Evolutionary conservation across 2,329 filamentous ascomycete species (phyloP).

Genomic region (Ascochyta rabiei): DNA sequence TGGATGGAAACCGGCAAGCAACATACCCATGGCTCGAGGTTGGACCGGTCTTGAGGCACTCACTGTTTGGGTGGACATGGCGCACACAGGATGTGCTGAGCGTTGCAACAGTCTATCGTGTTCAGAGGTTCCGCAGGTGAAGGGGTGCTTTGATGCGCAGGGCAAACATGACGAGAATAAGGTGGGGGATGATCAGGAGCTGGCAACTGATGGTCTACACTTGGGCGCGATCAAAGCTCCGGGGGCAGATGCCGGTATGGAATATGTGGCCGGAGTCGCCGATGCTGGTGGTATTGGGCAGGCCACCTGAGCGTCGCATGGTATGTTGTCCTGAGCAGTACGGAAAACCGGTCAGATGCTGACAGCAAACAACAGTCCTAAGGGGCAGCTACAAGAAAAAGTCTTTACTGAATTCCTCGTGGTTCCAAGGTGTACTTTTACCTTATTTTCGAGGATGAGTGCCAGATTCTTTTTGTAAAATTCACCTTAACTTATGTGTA

Average conservation of each 20-base stretch:
- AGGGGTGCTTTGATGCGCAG: slow-evolving; percentile 3
- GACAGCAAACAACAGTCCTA: background rate
- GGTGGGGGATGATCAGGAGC: background rate
- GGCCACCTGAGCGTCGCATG: background rate
- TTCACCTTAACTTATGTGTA: background rate
- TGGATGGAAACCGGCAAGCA: slow-evolving; percentile 3
- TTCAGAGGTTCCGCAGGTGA: slow-evolving; percentile 3
- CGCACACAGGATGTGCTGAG: slow-evolving; percentile 1
- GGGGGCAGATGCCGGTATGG: background rate
- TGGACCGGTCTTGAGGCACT: slow-evolving; percentile 14
- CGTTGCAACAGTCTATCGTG: slow-evolving; percentile 12
- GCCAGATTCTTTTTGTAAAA: background rate
- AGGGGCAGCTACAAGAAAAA: too few relatives aligned
- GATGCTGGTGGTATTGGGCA: background rate
- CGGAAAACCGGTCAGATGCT: background rate
- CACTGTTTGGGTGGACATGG: slow-evolving; percentile 6
- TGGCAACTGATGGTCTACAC: slow-evolving; percentile 1
- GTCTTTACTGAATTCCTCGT: too few relatives aligned
- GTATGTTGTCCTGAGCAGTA: background rate
- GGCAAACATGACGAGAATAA: background rate
- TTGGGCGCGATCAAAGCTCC: slow-evolving; percentile 12
- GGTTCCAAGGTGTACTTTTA: background rate
- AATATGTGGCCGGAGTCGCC: background rate
- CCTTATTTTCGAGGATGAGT: background rate
- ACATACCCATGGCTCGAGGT: background rate